A percentile compares a stretch with the other conserved stretches of the same genome.
phyloP scores from a whole-genome alignment of 306 rosid genomes.

The Quercus robur region DNA sequence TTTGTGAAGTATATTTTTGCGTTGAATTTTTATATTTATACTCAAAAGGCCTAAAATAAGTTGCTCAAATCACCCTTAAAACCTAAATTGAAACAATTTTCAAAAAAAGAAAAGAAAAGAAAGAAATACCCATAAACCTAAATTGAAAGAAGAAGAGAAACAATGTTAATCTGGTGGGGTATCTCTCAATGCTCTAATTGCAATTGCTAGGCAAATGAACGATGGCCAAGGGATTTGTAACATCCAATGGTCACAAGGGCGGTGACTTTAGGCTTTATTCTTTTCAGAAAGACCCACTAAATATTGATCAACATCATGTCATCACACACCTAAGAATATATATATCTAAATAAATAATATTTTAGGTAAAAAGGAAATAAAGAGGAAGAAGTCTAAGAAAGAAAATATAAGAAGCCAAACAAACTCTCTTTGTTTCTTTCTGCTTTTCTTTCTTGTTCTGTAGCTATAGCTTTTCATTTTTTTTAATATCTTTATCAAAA shows the following conservation, averaged over 20 bases:
- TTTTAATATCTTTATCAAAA: neutral
- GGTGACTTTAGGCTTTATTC: slow-evolving; percentile 27
- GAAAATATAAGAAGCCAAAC: slow-evolving; percentile 29
- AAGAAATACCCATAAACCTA: neutral
- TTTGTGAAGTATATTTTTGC: neutral
- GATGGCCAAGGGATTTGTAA: slow-evolving; percentile 32
- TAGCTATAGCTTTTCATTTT: slow-evolving; percentile 23
- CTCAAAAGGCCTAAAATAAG: slow-evolving; percentile 9
- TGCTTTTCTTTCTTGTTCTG: neutral
- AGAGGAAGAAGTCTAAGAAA: neutral
- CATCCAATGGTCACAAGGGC: slow-evolving; percentile 17
- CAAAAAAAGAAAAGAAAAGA: too few species aligned
- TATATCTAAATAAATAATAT: neutral
- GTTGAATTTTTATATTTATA: slow-evolving; percentile 2
- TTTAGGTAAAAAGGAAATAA: neutral
- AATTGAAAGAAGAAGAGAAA: slow-evolving; percentile 18
- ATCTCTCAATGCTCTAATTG: slow-evolving; percentile 13
- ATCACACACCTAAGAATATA: slow-evolving; percentile 38
- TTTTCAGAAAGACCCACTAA: slow-evolving; percentile 27
- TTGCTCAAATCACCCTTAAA: slow-evolving; percentile 24
- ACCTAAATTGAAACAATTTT: slow-evolving; percentile 4
- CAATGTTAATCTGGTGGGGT: slow-evolving; percentile 25
- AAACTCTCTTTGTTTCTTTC: slow-evolving; percentile 39
- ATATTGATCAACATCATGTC: slow-evolving; percentile 58
- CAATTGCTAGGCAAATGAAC: slow-evolving; percentile 26